Conservation (phyloP, 2,329 filamentous ascomycete species). For the Fusarium sp. region DNA sequence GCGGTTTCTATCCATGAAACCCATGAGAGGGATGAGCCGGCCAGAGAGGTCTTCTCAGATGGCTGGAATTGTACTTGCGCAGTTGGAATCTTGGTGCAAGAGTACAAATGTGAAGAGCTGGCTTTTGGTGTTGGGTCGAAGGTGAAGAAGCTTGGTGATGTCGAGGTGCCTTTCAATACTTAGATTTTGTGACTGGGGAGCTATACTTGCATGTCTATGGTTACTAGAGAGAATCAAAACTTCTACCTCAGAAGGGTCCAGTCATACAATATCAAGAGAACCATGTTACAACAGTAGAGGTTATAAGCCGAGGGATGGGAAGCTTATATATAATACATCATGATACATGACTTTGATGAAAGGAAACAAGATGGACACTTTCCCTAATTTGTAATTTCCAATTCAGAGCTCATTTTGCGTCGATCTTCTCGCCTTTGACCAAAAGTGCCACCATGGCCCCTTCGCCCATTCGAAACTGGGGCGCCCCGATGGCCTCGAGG, state of each 20-base stretch:
- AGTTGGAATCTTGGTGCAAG: neutral
- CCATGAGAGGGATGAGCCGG: neutral
- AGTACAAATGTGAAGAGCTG: conserved; percentile 12
- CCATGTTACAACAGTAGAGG: neutral
- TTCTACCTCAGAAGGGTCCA: neutral
- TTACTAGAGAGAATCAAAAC: neutral
- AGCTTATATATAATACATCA: neutral
- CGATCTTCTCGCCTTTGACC: neutral
- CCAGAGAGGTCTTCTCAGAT: neutral
- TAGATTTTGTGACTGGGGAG: neutral
- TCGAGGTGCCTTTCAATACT: neutral
- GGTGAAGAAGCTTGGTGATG: neutral
- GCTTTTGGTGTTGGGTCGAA: neutral
- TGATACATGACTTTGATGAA: neutral
- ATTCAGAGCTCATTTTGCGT: fast-evolving
- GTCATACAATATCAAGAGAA: neutral
- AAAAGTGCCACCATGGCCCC: neutral
- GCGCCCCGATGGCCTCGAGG: neutral
- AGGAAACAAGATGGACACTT: no score
- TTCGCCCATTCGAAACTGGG: neutral
- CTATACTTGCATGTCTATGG: neutral
- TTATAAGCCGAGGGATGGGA: neutral
- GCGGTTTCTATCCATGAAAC: neutral
- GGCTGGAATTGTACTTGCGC: conserved; percentile 7
- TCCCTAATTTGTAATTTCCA: fast-evolving